phyloP scores from a whole-genome alignment of 495 filamentous ascomycete genomes.

The Neurospora sp. region DNA sequence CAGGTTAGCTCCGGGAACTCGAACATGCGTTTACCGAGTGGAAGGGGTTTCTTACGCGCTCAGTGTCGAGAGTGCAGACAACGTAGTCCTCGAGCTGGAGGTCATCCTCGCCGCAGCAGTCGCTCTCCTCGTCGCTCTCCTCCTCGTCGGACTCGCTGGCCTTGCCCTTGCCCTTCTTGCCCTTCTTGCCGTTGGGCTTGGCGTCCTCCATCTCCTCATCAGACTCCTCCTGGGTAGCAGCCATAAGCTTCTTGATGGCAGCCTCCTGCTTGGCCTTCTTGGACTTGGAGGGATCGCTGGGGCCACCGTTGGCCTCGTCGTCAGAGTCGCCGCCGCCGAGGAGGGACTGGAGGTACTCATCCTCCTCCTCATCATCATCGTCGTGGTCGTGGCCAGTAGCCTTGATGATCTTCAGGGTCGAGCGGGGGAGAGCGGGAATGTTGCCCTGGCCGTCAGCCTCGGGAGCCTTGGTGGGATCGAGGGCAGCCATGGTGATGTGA shows the following conservation, averaged over 20 bases:
- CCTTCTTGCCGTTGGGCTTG: slow-evolving; percentile 46
- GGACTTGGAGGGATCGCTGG: slow-evolving; percentile 78
- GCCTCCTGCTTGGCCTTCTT: slow-evolving; percentile 71
- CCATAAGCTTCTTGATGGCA: slow-evolving; percentile 60
- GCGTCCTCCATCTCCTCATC: slow-evolving; percentile 51
- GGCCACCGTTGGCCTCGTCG: slow-evolving; percentile 71
- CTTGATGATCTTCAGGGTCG: slow-evolving; percentile 85
- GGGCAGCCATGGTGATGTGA: slow-evolving; percentile 95
- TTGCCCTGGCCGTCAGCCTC: slow-evolving; percentile 53
- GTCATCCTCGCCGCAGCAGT: slow-evolving; percentile 45
- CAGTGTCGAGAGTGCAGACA: slow-evolving; percentile 85
- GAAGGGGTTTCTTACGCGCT: slow-evolving; percentile 29
- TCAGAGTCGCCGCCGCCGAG: slow-evolving; percentile 50
- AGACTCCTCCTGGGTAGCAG: slow-evolving; percentile 47
- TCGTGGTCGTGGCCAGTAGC: slow-evolving; percentile 43
- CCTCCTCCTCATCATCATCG: slow-evolving; percentile 52
- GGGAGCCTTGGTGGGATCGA: slow-evolving; percentile 74
- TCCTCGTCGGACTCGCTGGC: slow-evolving; percentile 56
- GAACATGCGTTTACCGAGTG: background rate
- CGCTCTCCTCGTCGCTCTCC: slow-evolving; percentile 38
- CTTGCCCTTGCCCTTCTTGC: slow-evolving; percentile 58
- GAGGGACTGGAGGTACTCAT: slow-evolving; percentile 39
- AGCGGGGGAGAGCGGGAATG: slow-evolving; percentile 51
- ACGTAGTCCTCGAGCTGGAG: slow-evolving; percentile 76
- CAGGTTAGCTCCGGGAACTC: background rate